Percentiles rank a stretch among this genome's conserved stretches.
Evolutionary conservation across 2,329 filamentous ascomycete genomes (phyloP).

Genomic region (Cladosporium sp.): DNA sequence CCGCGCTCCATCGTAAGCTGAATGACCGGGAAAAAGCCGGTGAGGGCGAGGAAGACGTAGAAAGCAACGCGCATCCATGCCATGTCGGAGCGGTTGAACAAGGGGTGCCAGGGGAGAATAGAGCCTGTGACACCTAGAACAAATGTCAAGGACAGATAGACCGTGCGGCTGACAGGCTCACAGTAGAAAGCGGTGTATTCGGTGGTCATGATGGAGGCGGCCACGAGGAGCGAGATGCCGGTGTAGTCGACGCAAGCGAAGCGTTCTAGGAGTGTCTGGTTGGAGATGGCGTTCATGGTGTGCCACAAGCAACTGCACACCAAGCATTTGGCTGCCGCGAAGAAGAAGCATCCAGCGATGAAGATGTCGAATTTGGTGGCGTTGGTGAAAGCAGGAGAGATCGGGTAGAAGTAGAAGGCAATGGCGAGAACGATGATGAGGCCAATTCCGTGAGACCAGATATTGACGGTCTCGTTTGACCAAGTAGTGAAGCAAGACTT

Average conservation of each 20-base stretch:
- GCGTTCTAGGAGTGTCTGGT: conserved; percentile 83
- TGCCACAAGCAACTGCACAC: conserved; percentile 97
- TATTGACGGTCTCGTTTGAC: conserved; percentile 95
- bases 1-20: conserved; percentile 81
- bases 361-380: conserved; percentile 87
- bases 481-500: conserved; percentile 73
- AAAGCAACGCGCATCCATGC: conserved; percentile 90
- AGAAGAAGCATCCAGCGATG: conserved; percentile 92
- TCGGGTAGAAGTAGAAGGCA: conserved; percentile 95
- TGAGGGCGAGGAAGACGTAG: conserved; percentile 82
- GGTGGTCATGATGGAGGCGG: conserved; percentile 94
- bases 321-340: conserved; percentile 91
- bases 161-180: conserved; percentile 81
- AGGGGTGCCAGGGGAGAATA: conserved; percentile 92
- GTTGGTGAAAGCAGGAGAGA: conserved; percentile 78
- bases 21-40: conserved; percentile 83
- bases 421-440: conserved; percentile 83
- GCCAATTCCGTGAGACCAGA: conserved; percentile 93
- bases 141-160: conserved; percentile 81
- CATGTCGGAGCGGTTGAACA: conserved; percentile 90
- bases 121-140: conserved; percentile 81
- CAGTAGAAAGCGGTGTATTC: conserved; percentile 99
- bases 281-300: conserved; percentile 96
- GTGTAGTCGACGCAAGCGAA: conserved; percentile 99
- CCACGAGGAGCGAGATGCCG: conserved; percentile 90